Evolutionary conservation across 805 yeast species (phyloP), one percentile per base, ranked within the genome.

Genomic region (Candida sanyiensis): DNA sequence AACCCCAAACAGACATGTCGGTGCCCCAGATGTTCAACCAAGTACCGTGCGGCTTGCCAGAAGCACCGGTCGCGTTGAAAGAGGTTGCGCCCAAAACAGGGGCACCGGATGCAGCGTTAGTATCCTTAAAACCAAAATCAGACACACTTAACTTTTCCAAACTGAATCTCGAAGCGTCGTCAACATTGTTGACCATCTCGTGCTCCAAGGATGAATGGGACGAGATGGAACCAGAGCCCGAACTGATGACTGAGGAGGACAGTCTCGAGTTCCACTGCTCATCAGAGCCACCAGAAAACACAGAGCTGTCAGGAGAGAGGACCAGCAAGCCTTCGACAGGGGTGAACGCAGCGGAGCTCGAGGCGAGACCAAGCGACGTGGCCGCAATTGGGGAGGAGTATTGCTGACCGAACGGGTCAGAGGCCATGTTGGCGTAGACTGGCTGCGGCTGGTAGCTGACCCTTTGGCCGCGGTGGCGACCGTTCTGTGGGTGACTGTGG

Each of bases 1-100:
- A 54, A 29, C 50, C 51, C 59, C 59, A 54, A 42, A 54, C 59
- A 11, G 57, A 53, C 59, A 52, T 54, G 39, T 54, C 59, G 36
- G 38, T 51, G 22, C 57, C 57, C 59, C 59, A 54, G 28, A 54
- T 54, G 34, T 54, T 54, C 37, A 54, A 44, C 53, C 52, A 54
- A 19, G 57, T 57, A 32, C 46, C 38, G 33, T 35, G 38, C 24
- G 36, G 43, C 10, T 44, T 45, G 23, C 49, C 31, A 29, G 40
- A 40, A 33, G 36, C 39, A 38, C 21, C 27, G 21, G 16, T 18
- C 6, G 34, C 15, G 11, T 16, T 18, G 5, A 16, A 8, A 20
- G 18, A 27, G 18, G 9, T 27, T 15, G 29, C 15, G 10, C 12
- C 21, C 19, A 21, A 23, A 28, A 7, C n/a, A n/a, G n/a, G n/a